Evolutionary conservation across 2,329 filamentous ascomycete species (phyloP).

Genomic region (Fusarium sp.): DNA sequence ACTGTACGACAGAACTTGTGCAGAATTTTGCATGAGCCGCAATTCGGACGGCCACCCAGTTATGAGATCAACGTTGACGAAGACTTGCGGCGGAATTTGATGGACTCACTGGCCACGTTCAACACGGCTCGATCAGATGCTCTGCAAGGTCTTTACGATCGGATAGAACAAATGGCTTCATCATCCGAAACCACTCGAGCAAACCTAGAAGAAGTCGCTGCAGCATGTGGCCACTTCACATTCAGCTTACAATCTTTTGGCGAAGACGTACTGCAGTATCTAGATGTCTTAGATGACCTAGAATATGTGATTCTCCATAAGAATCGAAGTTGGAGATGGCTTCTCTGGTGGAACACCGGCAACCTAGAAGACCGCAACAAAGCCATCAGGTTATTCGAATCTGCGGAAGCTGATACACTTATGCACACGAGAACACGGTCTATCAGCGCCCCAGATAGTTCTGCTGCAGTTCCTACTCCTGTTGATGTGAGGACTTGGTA

Average conservation of each 20-base stretch:
- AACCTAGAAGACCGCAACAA: slow-evolving; percentile 23
- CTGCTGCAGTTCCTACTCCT: not conserved
- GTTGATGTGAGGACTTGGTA: slow-evolving; percentile 27
- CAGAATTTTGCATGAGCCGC: slow-evolving; percentile 43
- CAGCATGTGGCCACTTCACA: slow-evolving; percentile 95
- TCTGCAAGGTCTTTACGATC: slow-evolving; percentile 83
- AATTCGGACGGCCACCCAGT: slow-evolving; percentile 52
- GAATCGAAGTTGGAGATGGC: slow-evolving; percentile 82
- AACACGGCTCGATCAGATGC: slow-evolving; percentile 94
- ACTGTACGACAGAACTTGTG: slow-evolving; percentile 32
- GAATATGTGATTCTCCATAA: slow-evolving; percentile 77
- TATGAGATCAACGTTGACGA: slow-evolving; percentile 72
- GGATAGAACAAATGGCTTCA: slow-evolving; percentile 74
- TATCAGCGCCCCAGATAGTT: not conserved
- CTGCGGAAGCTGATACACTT: slow-evolving; percentile 39
- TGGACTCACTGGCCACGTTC: slow-evolving; percentile 87
- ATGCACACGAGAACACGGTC: slow-evolving; percentile 26
- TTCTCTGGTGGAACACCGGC: slow-evolving; percentile 78
- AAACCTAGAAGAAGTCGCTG: slow-evolving; percentile 95
- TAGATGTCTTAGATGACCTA: slow-evolving; percentile 88
- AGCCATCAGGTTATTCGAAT: slow-evolving; percentile 59
- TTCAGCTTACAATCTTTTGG: slow-evolving; percentile 92
- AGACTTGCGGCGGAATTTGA: slow-evolving; percentile 88
- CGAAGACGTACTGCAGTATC: slow-evolving; percentile 86
- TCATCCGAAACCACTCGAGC: slow-evolving; percentile 75